Evolutionary conservation across 805 yeast genomes (phyloP).

Genomic region (Clavispora phyllophila): DNA sequence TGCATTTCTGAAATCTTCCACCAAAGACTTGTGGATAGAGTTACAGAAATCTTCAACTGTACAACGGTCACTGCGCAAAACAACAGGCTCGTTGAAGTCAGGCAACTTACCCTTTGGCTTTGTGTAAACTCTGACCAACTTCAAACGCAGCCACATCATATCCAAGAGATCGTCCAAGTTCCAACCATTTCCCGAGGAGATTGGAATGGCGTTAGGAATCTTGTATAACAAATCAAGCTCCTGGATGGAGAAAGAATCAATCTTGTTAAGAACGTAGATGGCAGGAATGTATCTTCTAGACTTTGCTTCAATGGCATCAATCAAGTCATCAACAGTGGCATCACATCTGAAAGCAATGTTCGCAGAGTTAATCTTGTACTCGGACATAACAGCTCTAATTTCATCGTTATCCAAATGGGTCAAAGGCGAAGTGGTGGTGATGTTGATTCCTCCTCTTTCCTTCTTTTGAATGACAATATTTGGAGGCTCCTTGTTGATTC

Average conservation of each 20-base stretch:
- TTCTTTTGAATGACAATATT: constrained; percentile 87
- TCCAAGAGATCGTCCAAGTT: constrained; percentile 91
- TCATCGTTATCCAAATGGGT: constrained; percentile 91
- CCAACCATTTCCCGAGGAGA: constrained; percentile 95
- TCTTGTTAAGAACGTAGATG: constrained; percentile 88
- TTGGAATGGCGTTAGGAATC: constrained; percentile 96
- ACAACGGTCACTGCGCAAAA: constrained; percentile 73
- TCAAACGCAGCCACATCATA: constrained; percentile 90
- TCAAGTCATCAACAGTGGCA: constrained; percentile 94
- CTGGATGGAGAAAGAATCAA: constrained; percentile 90
- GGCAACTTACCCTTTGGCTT: constrained; percentile 94
- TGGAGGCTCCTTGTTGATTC: constrained; percentile 89
- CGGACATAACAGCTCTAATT: constrained; percentile 92
- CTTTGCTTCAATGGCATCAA: constrained; percentile 87
- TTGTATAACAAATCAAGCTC: constrained; percentile 86
- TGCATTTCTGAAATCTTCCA: constrained; percentile 90
- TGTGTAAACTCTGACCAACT: constrained; percentile 91
- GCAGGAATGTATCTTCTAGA: constrained; percentile 95
- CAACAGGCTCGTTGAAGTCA: constrained; percentile 93
- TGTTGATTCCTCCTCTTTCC: constrained; percentile 93
- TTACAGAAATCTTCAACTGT: constrained; percentile 95
- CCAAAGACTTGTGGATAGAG: constrained; percentile 89
- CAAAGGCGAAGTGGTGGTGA: constrained; percentile 88
- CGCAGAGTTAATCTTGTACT: constrained; percentile 91
- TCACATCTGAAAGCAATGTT: constrained; percentile 96